These are phyloP conservation scores for maize (Zea mays) DNA, from an alignment of 176 grass and related monocot genomes.

Conservation along the genomic window Zm-B73-REFERENCE-NAM-5.0 NC_050096.1:3433501-3434000, in stretches of 20 bases:
- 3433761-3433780: slow-evolving; percentile 69
- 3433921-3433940: slow-evolving; percentile 94
- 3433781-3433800: slow-evolving; percentile 54
- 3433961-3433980: slow-evolving; percentile 91
- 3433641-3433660: slow-evolving; percentile 68
- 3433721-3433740: slow-evolving; percentile 78
- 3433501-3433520: slow-evolving; percentile 11
- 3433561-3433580: background rate
- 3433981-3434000: slow-evolving; percentile 82
- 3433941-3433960: slow-evolving; percentile 66
- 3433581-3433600: slow-evolving; percentile 44
- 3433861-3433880: slow-evolving; percentile 71
- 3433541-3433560: background rate
- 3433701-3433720: slow-evolving; percentile 82
- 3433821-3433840: slow-evolving; percentile 70
- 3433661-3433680: slow-evolving; percentile 61
- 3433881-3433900: slow-evolving; percentile 72
- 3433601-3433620: slow-evolving; percentile 50
- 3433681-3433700: slow-evolving; percentile 86
- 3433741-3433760: slow-evolving; percentile 65
- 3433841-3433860: slow-evolving; percentile 61
- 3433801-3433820: slow-evolving; percentile 59
- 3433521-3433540: slow-evolving; percentile 15
- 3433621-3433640: slow-evolving; percentile 60
- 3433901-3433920: slow-evolving; percentile 94